A percentile compares a stretch with the other conserved stretches of the same genome.
phyloP scores from a whole-genome alignment of 2,329 filamentous ascomycete genomes.

The Colletotrichum gigasporum region DNA sequence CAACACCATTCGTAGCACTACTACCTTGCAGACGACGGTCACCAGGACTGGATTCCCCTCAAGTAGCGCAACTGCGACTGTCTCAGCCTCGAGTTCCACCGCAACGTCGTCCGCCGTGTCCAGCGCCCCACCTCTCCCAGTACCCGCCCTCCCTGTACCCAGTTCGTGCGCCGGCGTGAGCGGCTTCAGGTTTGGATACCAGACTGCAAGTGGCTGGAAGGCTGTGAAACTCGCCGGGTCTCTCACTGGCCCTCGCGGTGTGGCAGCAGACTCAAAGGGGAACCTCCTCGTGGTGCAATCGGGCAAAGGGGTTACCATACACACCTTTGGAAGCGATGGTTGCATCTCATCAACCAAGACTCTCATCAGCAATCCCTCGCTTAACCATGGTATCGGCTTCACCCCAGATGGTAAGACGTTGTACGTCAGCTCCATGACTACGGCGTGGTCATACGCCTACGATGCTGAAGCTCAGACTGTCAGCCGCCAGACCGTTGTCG shows the following conservation, averaged over 20 bases:
- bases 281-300: conserved; percentile 50
- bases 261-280: conserved; percentile 46
- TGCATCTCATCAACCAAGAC: conserved; percentile 49
- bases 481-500: conserved; percentile 50
- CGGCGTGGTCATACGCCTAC: conserved; percentile 67
- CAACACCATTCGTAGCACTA: conserved; percentile 19
- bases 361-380: conserved; percentile 43
- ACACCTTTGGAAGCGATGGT: conserved; percentile 50
- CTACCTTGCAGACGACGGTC: conserved; percentile 18
- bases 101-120: conserved; percentile 4
- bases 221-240: conserved; percentile 50
- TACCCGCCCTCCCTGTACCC: conserved; percentile 44
- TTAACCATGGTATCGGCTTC: conserved; percentile 52
- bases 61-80: conserved; percentile 2
- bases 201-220: conserved; percentile 46
- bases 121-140: conserved; percentile 37
- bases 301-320: conserved; percentile 47
- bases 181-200: conserved; percentile 40
- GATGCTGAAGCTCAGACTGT: conserved; percentile 57
- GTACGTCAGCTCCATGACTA: conserved; percentile 49
- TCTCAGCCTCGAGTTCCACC: conserved; percentile 6
- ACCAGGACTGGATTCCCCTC: conserved; percentile 18
- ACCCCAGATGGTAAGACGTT: conserved; percentile 49
- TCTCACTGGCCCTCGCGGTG: conserved; percentile 45
- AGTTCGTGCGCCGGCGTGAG: conserved; percentile 46